phyloP scores from a whole-genome alignment of 306 rosid genomes.

The Begonia masoniana region DNA sequence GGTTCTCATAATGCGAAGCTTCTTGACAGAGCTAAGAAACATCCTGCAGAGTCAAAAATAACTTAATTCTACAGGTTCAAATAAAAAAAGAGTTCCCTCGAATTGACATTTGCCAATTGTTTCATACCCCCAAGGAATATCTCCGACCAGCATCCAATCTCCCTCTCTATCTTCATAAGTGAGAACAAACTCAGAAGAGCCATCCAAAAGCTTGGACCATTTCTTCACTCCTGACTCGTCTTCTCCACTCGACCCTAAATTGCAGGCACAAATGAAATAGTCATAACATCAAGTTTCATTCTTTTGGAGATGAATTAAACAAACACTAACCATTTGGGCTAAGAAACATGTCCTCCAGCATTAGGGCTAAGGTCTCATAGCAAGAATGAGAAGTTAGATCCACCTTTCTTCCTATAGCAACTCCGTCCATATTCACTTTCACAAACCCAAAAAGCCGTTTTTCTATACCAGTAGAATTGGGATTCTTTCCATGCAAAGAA shows the following conservation, averaged over 20 bases:
- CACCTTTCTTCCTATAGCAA: conserved; percentile 52
- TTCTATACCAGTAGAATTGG: conserved; percentile 15
- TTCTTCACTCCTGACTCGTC: conserved; percentile 20
- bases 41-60: conserved; percentile 23
- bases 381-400: conserved; percentile 55
- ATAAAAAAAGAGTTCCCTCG: no score
- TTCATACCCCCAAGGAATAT: conserved; percentile 63
- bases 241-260: conserved; percentile 17
- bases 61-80: neutral
- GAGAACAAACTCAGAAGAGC: conserved; percentile 58
- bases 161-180: conserved; percentile 66
- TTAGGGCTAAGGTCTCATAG: conserved; percentile 46
- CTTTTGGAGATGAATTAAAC: neutral
- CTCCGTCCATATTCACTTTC: conserved; percentile 56
- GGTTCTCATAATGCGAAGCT: conserved; percentile 68
- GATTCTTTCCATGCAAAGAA: conserved; percentile 13
- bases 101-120: no score
- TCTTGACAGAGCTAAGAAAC: conserved; percentile 54
- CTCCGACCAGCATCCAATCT: conserved; percentile 76
- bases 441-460: conserved; percentile 41
- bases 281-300: conserved; percentile 1
- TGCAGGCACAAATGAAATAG: no score
- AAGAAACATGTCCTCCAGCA: conserved; percentile 57
- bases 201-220: conserved; percentile 46
- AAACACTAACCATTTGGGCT: conserved; percentile 10